These are phyloP conservation scores for Penicillium goetzii DNA, from an alignment of 495 filamentous ascomycete species.

Conservation along the genomic window DNA sequence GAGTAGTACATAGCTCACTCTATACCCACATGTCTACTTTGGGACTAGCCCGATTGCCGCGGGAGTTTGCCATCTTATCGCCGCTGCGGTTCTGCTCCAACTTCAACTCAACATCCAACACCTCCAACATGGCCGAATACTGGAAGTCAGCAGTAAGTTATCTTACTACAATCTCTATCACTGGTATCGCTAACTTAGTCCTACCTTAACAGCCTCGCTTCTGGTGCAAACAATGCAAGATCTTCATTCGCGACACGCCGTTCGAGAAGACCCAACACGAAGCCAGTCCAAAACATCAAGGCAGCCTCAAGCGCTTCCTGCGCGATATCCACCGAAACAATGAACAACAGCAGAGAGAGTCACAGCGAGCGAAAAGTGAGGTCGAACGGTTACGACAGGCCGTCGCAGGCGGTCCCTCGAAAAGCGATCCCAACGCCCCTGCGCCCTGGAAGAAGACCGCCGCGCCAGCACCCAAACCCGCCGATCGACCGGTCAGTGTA, in stretches of 20 bases:
- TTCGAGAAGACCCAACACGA: constrained; percentile 92
- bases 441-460: constrained; percentile 29
- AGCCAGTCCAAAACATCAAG: constrained; percentile 84
- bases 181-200: constrained; percentile 7
- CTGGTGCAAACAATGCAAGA: constrained; percentile 97
- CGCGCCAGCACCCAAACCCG: constrained; percentile 26
- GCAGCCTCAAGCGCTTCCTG: constrained; percentile 84
- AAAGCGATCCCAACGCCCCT: constrained; percentile 24
- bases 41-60: constrained; percentile 26
- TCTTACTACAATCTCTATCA: background rate
- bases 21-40: constrained; percentile 10
- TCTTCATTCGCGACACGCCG: constrained; percentile 88
- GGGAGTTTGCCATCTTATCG: constrained; percentile 23
- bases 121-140: constrained; percentile 81
- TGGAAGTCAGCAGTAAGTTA: constrained; percentile 90
- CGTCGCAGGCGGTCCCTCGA: constrained; percentile 51
- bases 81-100: background rate
- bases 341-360: constrained; percentile 75
- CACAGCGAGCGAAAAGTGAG: constrained; percentile 80
- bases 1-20: background rate
- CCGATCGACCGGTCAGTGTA: constrained; percentile 49
- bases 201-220: constrained; percentile 65
- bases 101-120: constrained; percentile 6
- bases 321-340: constrained; percentile 82
- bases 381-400: constrained; percentile 84